Percentiles rank a stretch among this genome's conserved stretches.
Conservation (phyloP, 371 early-diverging fungal species). For the Haplosporangium sp. region DNA sequence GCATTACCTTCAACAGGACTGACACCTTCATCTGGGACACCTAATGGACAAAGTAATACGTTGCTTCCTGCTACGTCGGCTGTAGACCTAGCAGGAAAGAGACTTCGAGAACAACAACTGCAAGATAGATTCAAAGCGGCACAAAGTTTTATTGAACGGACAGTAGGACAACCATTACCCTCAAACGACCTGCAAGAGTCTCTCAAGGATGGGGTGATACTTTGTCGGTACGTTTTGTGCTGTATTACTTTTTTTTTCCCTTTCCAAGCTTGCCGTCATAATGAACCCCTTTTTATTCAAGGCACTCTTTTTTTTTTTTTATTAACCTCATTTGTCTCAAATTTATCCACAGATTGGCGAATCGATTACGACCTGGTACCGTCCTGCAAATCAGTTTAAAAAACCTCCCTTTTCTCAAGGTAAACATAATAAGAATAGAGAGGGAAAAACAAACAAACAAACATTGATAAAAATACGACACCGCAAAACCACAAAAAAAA, state of each 20-base stretch:
- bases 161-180: slow-evolving; percentile 60
- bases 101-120: slow-evolving; percentile 64
- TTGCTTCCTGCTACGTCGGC: slow-evolving; percentile 22
- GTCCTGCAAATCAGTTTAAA: slow-evolving; percentile 76
- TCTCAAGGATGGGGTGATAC: slow-evolving; percentile 82
- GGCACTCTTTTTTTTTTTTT: background rate
- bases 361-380: slow-evolving; percentile 78
- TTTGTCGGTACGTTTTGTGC: slow-evolving; percentile 75
- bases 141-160: slow-evolving; percentile 62
- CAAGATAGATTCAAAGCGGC: slow-evolving; percentile 63
- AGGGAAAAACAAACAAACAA: background rate
- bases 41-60: slow-evolving; percentile 13
- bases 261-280: slow-evolving; percentile 6
- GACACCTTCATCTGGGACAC: background rate
- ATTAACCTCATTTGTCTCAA: slow-evolving; percentile 25
- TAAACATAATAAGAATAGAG: slow-evolving; percentile 29
- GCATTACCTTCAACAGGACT: background rate
- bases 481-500: background rate
- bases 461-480: background rate
- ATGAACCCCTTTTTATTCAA: slow-evolving; percentile 12
- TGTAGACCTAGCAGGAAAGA: slow-evolving; percentile 45
- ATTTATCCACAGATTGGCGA: slow-evolving; percentile 69
- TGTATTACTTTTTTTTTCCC: background rate
- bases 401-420: slow-evolving; percentile 81
- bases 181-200: slow-evolving; percentile 64